Percentiles rank a stretch among this genome's conserved stretches.
Conservation (phyloP, 108 stramenopile species). For the Nitzschia sp. region DNA sequence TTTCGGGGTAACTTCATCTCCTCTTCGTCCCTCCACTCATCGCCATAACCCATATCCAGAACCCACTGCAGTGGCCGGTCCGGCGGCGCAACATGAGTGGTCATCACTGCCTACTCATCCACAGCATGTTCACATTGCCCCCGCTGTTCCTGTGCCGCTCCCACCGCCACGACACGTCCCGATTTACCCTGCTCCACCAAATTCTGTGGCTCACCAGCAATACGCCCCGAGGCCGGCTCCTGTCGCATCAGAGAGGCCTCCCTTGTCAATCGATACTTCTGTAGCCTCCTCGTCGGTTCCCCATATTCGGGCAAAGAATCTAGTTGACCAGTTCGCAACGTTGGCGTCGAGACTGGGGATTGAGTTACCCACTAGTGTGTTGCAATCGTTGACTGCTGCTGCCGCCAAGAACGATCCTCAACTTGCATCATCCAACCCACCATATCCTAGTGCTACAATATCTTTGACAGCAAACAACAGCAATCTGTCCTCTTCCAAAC, state of each 20-base stretch:
- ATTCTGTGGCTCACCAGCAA: neutral
- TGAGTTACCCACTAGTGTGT: constrained; percentile 39
- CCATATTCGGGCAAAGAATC: constrained; percentile 33
- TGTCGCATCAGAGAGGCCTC: neutral
- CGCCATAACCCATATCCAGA: neutral
- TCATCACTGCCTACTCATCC: neutral
- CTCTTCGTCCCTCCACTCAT: neutral
- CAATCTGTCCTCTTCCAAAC: neutral
- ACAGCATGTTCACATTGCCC: neutral
- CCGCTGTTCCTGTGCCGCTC: neutral
- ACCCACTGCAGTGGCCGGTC: neutral
- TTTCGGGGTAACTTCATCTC: constrained; percentile 38
- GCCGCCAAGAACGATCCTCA: constrained; percentile 35
- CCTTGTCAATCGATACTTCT: constrained; percentile 11
- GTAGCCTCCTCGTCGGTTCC: constrained; percentile 7
- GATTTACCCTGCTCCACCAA: neutral
- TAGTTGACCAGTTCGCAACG: constrained; percentile 61
- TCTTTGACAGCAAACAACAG: constrained; percentile 4
- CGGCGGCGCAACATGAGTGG: neutral
- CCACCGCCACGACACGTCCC: neutral
- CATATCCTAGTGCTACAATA: neutral
- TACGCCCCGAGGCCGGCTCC: neutral
- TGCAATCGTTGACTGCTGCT: constrained; percentile 42
- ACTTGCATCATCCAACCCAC: constrained; percentile 18
- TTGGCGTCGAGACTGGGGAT: constrained; percentile 61